Percentiles rank a stretch among this genome's conserved stretches.
phyloP scores from a whole-genome alignment of 1,284 basidiomycete genomes.

The Puccinia polysora region DNA sequence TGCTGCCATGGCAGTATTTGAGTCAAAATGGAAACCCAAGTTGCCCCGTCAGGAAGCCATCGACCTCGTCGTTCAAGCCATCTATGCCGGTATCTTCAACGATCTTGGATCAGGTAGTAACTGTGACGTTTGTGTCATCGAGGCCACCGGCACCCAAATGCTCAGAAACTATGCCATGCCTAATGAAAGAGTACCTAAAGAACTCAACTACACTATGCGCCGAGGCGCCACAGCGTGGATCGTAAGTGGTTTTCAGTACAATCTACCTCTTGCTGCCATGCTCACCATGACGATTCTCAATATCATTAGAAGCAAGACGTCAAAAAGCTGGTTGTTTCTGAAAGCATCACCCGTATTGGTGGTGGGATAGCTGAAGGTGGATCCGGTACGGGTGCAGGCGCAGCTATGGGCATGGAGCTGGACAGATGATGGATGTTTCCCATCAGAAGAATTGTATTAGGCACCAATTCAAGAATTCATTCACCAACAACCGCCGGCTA shows the following conservation, averaged over 20 bases:
- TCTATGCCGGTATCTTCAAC: constrained; percentile 97
- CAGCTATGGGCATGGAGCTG: constrained; percentile 29
- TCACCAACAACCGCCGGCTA: constrained; percentile 60
- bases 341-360: constrained; percentile 31
- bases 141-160: constrained; percentile 68
- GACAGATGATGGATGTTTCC: constrained; percentile 25
- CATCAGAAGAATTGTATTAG: constrained; percentile 7
- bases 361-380: constrained; percentile 20
- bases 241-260: constrained; percentile 16
- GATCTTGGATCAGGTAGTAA: constrained; percentile 97
- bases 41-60: constrained; percentile 79
- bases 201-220: constrained; percentile 75
- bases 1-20: constrained; percentile 98
- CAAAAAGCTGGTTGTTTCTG: constrained; percentile 37
- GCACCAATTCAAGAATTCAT: constrained; percentile 52
- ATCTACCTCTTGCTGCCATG: neutral
- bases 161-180: constrained; percentile 67
- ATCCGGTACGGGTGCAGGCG: constrained; percentile 18
- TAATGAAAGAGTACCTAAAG: constrained; percentile 73
- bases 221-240: constrained; percentile 70
- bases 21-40: constrained; percentile 75
- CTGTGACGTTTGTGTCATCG: constrained; percentile 90
- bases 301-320: constrained; percentile 41
- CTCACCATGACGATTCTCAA: neutral
- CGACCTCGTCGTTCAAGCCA: constrained; percentile 74